These are phyloP conservation scores for Quercus rubra DNA, from an alignment of 306 rosid genomes.

Conservation along the genomic window DNA sequence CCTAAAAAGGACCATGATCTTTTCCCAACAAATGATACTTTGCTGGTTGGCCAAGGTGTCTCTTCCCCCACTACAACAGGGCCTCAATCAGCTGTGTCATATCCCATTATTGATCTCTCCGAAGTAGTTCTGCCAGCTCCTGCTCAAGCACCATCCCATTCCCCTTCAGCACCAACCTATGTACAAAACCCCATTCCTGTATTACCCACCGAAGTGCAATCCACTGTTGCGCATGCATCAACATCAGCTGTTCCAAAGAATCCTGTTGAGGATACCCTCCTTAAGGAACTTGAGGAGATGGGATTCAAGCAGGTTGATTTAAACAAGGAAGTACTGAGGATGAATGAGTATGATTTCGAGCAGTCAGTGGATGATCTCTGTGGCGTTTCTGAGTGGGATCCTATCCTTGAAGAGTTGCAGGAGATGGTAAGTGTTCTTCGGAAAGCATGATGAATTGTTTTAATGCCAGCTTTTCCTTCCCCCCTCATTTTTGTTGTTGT, in stretches of 20 bases:
- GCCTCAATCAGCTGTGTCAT: conserved; percentile 30
- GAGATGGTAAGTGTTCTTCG: conserved; percentile 61
- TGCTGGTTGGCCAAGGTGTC: conserved; percentile 39
- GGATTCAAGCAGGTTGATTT: conserved; percentile 71
- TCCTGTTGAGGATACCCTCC: conserved; percentile 56
- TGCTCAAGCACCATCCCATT: neutral
- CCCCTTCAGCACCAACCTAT: neutral
- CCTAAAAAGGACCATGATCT: conserved; percentile 32
- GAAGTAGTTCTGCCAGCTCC: conserved; percentile 20
- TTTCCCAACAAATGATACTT: conserved; percentile 33
- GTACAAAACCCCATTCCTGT: neutral
- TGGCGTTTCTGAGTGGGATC: conserved; percentile 76
- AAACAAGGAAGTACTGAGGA: conserved; percentile 78
- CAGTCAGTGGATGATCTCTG: conserved; percentile 79
- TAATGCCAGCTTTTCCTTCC: no score
- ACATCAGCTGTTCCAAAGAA: conserved; percentile 34
- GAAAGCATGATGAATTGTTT: neutral
- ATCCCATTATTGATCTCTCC: conserved; percentile 43
- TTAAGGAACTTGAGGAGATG: conserved; percentile 78
- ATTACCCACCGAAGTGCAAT: neutral
- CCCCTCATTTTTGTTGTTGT: no score
- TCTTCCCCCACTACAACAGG: conserved; percentile 24
- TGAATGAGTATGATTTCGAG: conserved; percentile 65
- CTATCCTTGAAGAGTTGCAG: conserved; percentile 70
- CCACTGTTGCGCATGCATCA: conserved; percentile 17